Conservation (phyloP, 1,284 basidiomycete genomes). For the Hortiboletus rubellus region DNA sequence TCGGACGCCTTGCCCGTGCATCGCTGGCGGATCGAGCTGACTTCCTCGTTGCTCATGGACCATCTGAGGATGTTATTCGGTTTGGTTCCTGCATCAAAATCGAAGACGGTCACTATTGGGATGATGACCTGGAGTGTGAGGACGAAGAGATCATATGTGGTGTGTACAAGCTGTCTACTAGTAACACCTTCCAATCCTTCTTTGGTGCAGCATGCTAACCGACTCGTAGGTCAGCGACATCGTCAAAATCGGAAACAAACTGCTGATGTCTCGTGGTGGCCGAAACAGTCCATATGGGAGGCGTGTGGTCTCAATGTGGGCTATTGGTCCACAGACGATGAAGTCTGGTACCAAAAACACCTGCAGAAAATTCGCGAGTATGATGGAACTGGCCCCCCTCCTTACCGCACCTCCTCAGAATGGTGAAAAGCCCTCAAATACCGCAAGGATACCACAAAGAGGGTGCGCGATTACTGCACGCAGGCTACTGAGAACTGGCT, state of each 20-base stretch:
- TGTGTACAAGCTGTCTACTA: slow-evolving; percentile 15
- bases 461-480: neutral
- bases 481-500: neutral
- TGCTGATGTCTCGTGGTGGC: slow-evolving; percentile 11
- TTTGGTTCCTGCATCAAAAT: slow-evolving; percentile 6
- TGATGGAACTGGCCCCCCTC: neutral
- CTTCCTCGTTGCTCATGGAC: neutral
- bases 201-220: neutral
- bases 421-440: neutral
- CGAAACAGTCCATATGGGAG: slow-evolving; percentile 9
- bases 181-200: neutral
- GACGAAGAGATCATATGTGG: slow-evolving; percentile 13
- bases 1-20: slow-evolving; percentile 1
- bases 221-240: neutral
- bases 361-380: neutral
- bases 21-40: slow-evolving; percentile 3
- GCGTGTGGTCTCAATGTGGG: neutral
- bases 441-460: neutral
- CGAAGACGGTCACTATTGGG: neutral
- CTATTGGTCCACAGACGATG: slow-evolving; percentile 10
- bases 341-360: slow-evolving; percentile 7
- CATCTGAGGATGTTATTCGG: neutral
- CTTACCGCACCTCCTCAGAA: neutral
- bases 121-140: slow-evolving; percentile 6
- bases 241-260: neutral